These are phyloP conservation scores for Triadica sebifera DNA, from an alignment of 345 rosid species.

Conservation along the genomic window DNA sequence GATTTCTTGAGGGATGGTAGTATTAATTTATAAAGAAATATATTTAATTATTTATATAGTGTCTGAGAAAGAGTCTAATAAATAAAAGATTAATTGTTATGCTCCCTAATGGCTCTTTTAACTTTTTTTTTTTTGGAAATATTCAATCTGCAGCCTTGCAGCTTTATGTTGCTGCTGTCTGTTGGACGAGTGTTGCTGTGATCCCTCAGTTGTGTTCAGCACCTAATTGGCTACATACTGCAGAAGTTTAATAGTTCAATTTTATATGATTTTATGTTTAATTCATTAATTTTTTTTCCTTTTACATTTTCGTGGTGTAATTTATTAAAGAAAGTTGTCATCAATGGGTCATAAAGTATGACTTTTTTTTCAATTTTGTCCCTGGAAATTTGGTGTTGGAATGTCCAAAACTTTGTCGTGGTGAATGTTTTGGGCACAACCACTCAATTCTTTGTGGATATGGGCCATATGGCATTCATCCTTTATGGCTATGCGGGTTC, in stretches of 20 bases:
- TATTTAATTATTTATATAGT: too few relatives aligned
- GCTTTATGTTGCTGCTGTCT: constrained; percentile 75
- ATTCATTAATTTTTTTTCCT: too few relatives aligned
- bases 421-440: not conserved
- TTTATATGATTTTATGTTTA: too few relatives aligned
- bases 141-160: constrained; percentile 46
- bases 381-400: not conserved
- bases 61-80: too few relatives aligned
- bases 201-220: constrained; percentile 44
- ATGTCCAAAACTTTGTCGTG: constrained; percentile 2
- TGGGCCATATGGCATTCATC: not conserved
- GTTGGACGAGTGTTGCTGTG: constrained; percentile 72
- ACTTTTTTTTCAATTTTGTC: too few relatives aligned
- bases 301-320: too few relatives aligned
- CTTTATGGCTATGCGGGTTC: too few relatives aligned
- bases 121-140: too few relatives aligned
- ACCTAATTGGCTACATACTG: constrained; percentile 15
- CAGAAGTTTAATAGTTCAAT: not conserved
- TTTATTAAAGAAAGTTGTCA: not conserved
- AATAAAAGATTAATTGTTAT: too few relatives aligned
- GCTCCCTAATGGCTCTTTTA: too few relatives aligned
- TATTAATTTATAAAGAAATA: not conserved
- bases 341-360: not conserved
- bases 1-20: constrained; percentile 58
- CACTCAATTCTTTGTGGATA: not conserved